phyloP scores from a whole-genome alignment of 2,329 filamentous ascomycete genomes.

The Cylindrodendrum hubeiense region DNA sequence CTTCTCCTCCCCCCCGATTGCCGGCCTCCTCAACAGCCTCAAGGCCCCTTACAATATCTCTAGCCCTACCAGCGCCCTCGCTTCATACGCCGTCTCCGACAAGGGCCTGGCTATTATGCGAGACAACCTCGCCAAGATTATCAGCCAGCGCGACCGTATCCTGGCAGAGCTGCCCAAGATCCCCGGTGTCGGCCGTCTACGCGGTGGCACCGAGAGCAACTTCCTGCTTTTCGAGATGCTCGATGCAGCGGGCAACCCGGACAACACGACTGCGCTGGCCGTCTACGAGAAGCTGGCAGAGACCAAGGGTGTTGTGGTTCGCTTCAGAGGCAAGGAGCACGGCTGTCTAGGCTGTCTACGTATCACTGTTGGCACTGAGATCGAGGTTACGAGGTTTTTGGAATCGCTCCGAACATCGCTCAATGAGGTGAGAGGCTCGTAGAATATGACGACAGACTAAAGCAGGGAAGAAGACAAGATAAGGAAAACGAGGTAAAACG shows the following conservation, averaged over 20 bases:
- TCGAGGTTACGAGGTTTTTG: conserved; percentile 85
- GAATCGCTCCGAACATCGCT: conserved; percentile 70
- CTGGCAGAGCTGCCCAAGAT: conserved; percentile 79
- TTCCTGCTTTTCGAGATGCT: conserved; percentile 93
- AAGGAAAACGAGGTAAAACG: conserved; percentile 26
- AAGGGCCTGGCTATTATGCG: conserved; percentile 81
- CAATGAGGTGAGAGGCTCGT: conserved; percentile 55
- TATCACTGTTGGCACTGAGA: conserved; percentile 91
- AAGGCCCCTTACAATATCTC: conserved; percentile 98
- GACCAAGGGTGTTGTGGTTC: conserved; percentile 88
- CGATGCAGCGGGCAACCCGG: conserved; percentile 77
- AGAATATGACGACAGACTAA: conserved; percentile 2
- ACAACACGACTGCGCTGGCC: conserved; percentile 81
- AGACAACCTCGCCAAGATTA: conserved; percentile 75
- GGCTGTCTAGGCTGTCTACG: conserved; percentile 90
- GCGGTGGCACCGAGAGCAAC: conserved; percentile 86
- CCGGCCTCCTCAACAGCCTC: conserved; percentile 85
- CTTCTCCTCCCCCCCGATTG: conserved; percentile 82
- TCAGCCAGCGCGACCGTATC: conserved; percentile 82
- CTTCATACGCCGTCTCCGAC: conserved; percentile 76
- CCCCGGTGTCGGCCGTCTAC: conserved; percentile 81
- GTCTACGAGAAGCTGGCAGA: conserved; percentile 91
- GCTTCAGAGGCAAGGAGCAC: conserved; percentile 92
- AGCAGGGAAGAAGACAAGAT: conserved; percentile 7
- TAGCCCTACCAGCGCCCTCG: conserved; percentile 86